Conservation (phyloP, 2,329 filamentous ascomycete genomes). For the Pseudopyricularia javanii region DNA sequence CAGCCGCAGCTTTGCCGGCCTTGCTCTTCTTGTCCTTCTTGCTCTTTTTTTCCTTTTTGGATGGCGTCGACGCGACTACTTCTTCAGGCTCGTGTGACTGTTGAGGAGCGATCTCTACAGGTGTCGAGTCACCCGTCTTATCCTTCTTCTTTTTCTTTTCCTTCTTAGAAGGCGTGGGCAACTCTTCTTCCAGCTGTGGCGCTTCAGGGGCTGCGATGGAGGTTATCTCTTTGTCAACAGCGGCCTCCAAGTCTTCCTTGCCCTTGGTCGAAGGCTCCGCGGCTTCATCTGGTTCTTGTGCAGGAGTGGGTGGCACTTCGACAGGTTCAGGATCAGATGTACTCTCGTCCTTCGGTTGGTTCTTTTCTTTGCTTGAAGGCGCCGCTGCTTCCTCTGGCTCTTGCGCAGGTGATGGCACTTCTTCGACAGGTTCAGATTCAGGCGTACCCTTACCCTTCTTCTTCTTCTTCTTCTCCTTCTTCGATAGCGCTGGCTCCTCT, state of each 20-base stretch:
- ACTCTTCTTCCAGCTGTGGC: not conserved
- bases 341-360: not conserved
- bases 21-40: constrained; percentile 1
- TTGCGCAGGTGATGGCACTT: not conserved
- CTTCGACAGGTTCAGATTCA: not conserved
- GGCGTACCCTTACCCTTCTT: not conserved
- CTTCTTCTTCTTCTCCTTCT: not conserved
- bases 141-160: not conserved
- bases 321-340: not conserved
- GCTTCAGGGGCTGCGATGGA: not conserved
- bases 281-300: not conserved
- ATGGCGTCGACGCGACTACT: not conserved
- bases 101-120: not conserved
- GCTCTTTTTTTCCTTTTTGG: not conserved
- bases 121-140: not conserved
- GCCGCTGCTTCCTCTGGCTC: not conserved
- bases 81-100: not conserved
- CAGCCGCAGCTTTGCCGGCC: not conserved
- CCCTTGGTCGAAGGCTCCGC: not conserved
- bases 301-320: not conserved
- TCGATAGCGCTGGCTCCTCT: not conserved
- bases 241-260: not conserved
- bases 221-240: not conserved
- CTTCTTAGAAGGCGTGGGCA: not conserved
- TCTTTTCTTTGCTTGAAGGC: not conserved